These are phyloP conservation scores for Pythium graminicola DNA, from an alignment of 352 stramenopile genomes.

Conservation along the genomic window DNA sequence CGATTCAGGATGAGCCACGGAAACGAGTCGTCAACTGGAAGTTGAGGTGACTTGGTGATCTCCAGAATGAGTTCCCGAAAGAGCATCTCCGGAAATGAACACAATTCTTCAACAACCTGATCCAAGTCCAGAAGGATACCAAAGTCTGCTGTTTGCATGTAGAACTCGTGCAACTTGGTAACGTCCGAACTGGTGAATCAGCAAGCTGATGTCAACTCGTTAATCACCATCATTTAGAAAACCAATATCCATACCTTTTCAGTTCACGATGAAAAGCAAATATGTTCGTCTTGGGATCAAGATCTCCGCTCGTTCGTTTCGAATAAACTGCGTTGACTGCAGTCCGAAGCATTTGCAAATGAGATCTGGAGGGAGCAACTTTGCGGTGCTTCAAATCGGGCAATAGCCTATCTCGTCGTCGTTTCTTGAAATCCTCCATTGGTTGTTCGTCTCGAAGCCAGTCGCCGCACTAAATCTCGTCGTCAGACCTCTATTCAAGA, in stretches of 20 bases:
- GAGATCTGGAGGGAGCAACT: conserved; percentile 27
- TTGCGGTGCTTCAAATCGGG: conserved; percentile 28
- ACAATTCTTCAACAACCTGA: conserved; percentile 37
- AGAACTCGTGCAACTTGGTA: conserved; percentile 49
- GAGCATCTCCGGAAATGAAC: conserved; percentile 70
- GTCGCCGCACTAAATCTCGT: conserved; percentile 39
- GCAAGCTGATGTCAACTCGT: background rate
- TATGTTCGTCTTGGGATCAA: conserved; percentile 40
- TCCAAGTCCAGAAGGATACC: conserved; percentile 46
- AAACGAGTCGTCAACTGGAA: conserved; percentile 77
- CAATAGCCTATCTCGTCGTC: conserved; percentile 39
- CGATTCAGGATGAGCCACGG: conserved; percentile 76
- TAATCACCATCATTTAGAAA: background rate
- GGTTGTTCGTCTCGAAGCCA: conserved; percentile 40
- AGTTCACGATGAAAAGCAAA: conserved; percentile 80
- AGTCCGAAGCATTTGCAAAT: conserved; percentile 51
- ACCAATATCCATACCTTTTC: conserved; percentile 34
- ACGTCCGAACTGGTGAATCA: conserved; percentile 45
- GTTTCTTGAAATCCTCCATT: conserved; percentile 44
- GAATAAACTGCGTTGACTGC: conserved; percentile 56
- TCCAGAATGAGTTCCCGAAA: conserved; percentile 81
- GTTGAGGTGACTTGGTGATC: conserved; percentile 54
- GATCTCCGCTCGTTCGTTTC: conserved; percentile 50
- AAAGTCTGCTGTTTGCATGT: conserved; percentile 42
- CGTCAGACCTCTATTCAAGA: background rate